Evolutionary conservation across 805 yeast genomes (phyloP).

Genomic region (Candida krabiensis): DNA sequence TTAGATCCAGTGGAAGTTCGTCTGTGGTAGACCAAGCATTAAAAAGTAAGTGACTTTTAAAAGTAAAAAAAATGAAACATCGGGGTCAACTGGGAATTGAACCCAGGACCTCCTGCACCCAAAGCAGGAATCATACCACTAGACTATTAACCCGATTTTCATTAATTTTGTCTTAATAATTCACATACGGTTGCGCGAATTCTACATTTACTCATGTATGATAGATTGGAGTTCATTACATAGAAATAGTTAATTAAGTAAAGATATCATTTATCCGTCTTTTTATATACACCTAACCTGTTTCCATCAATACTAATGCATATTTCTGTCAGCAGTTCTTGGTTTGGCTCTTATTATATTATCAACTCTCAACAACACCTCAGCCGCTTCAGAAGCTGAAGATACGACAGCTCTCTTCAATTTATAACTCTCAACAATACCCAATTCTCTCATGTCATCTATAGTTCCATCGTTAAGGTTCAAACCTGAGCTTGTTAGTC

Average conservation of each 20-base stretch:
- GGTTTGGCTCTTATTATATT: conserved; percentile 97
- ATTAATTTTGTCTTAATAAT: too few relatives aligned
- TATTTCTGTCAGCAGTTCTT: conserved; percentile 83
- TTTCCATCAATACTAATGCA: conserved; percentile 8
- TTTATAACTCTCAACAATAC: conserved; percentile 90
- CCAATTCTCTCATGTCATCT: conserved; percentile 92
- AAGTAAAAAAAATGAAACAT: conserved; percentile 12
- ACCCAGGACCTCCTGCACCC: conserved; percentile 58
- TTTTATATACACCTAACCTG: neutral
- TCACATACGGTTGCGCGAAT: too few relatives aligned
- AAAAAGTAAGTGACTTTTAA: too few relatives aligned
- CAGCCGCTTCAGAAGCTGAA: conserved; percentile 98
- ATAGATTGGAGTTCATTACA: too few relatives aligned
- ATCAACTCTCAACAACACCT: conserved; percentile 91
- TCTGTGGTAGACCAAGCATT: too few relatives aligned
- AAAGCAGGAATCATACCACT: conserved; percentile 58
- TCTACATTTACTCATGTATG: too few relatives aligned
- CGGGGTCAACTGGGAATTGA: conserved; percentile 45
- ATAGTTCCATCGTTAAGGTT: conserved; percentile 81
- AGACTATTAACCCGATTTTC: conserved; percentile 44
- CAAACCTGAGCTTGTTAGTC: conserved; percentile 88
- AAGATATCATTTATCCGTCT: neutral
- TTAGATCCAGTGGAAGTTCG: too few relatives aligned
- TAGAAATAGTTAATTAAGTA: too few relatives aligned
- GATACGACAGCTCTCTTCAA: conserved; percentile 91